A percentile compares a stretch with the other conserved stretches of the same genome.
These are phyloP conservation scores for Penicillium dipodomyicola DNA, from an alignment of 495 filamentous ascomycete species.

Conservation along the genomic window DNA sequence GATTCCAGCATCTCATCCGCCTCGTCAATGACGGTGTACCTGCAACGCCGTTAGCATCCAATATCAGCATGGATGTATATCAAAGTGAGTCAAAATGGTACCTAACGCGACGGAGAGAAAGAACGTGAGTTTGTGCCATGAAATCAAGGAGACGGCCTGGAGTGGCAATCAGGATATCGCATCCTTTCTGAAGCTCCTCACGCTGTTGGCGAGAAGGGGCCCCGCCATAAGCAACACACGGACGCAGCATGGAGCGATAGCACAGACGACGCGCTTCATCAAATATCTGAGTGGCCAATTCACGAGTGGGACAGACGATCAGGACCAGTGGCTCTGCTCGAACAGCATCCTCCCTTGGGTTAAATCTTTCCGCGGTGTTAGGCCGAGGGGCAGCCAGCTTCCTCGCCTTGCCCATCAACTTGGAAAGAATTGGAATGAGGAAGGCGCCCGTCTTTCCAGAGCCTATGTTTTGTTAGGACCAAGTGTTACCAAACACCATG, in stretches of 20 bases:
- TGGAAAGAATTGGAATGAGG: constrained; percentile 81
- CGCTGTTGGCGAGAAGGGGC: constrained; percentile 63
- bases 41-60: constrained; percentile 25
- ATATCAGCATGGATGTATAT: not conserved
- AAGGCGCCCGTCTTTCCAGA: constrained; percentile 96
- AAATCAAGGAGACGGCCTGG: constrained; percentile 85
- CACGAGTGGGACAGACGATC: constrained; percentile 81
- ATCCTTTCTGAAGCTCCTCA: constrained; percentile 73
- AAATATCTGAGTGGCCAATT: constrained; percentile 91
- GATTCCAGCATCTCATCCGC: constrained; percentile 83
- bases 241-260: constrained; percentile 91
- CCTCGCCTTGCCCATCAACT: constrained; percentile 91
- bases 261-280: constrained; percentile 87
- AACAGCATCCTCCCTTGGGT: constrained; percentile 41
- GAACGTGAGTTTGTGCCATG: constrained; percentile 61
- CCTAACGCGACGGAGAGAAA: constrained; percentile 74
- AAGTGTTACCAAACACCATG: not conserved
- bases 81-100: constrained; percentile 35
- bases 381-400: constrained; percentile 77
- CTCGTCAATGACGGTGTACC: constrained; percentile 87
- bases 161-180: constrained; percentile 84
- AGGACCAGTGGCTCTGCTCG: constrained; percentile 83
- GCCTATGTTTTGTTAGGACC: constrained; percentile 49
- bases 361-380: constrained; percentile 46
- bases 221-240: constrained; percentile 88